Evolutionary conservation across 441 rosid genomes (phyloP).

Genomic region (Euphorbia neoarborescens): DNA sequence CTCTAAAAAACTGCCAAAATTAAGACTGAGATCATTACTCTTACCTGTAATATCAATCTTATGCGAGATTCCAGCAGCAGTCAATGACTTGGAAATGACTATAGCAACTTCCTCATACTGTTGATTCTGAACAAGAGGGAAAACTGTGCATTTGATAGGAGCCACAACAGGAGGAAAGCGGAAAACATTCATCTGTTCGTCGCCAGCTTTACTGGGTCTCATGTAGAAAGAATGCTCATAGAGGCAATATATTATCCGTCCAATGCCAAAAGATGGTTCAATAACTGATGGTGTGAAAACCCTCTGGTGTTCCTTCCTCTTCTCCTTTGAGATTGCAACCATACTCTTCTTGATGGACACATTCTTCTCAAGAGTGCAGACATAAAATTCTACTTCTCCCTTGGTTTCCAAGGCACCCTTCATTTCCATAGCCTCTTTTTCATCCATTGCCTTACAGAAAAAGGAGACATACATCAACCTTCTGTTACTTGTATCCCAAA

Average conservation of each 20-base stretch:
- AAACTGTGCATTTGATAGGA: constrained; percentile 65
- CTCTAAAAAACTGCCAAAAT: background rate
- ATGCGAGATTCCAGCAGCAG: constrained; percentile 57
- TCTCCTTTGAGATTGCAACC: constrained; percentile 68
- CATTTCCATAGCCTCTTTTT: constrained; percentile 58
- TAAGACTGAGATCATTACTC: background rate
- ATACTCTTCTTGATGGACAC: constrained; percentile 48
- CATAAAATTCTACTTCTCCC: constrained; percentile 54
- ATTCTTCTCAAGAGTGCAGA: constrained; percentile 47
- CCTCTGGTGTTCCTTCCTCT: constrained; percentile 60
- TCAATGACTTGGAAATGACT: constrained; percentile 52
- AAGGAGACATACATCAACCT: background rate
- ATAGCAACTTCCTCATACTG: constrained; percentile 53
- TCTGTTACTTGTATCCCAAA: background rate
- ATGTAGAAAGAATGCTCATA: constrained; percentile 59
- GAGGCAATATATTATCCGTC: constrained; percentile 63
- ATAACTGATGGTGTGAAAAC: constrained; percentile 67
- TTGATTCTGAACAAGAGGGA: constrained; percentile 62
- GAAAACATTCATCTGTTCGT: constrained; percentile 59
- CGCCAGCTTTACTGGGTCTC: constrained; percentile 59
- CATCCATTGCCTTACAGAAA: constrained; percentile 42
- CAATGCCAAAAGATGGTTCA: constrained; percentile 70
- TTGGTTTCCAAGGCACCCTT: constrained; percentile 50
- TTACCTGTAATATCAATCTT: constrained; percentile 67
- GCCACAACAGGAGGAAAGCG: constrained; percentile 68